Conservation (phyloP, 768 basidiomycete species). For the Leucosporidium creatinivorum region DNA sequence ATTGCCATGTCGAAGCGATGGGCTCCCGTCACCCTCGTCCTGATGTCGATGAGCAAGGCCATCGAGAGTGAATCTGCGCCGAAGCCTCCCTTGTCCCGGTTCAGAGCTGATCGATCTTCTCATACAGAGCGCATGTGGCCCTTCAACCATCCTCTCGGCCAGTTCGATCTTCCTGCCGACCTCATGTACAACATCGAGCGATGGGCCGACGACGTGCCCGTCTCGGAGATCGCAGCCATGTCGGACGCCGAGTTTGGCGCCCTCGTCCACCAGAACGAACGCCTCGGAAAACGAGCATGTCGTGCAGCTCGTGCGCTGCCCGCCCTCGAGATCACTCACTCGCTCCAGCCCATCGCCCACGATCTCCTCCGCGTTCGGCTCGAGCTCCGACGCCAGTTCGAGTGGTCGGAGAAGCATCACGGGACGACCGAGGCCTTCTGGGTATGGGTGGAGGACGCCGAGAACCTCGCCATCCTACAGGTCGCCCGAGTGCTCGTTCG, state of each 20-base stretch:
- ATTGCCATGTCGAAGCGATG: slow-evolving; percentile 88
- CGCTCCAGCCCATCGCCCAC: slow-evolving; percentile 69
- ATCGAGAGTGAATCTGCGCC: slow-evolving; percentile 34
- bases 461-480: slow-evolving; percentile 74
- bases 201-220: slow-evolving; percentile 73
- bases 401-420: slow-evolving; percentile 71
- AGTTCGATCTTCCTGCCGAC: slow-evolving; percentile 69
- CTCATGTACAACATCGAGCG: slow-evolving; percentile 67
- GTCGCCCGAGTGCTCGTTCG: slow-evolving; percentile 65
- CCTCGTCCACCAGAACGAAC: slow-evolving; percentile 75
- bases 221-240: slow-evolving; percentile 62
- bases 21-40: slow-evolving; percentile 68
- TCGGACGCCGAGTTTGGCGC: slow-evolving; percentile 64
- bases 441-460: slow-evolving; percentile 87
- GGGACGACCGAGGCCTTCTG: slow-evolving; percentile 78
- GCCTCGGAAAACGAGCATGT: slow-evolving; percentile 69
- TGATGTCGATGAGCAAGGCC: slow-evolving; percentile 79
- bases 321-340: slow-evolving; percentile 56
- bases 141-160: slow-evolving; percentile 77
- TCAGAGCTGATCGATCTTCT: slow-evolving; percentile 55
- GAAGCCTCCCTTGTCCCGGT: neutral
- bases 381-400: slow-evolving; percentile 59
- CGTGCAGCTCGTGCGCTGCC: slow-evolving; percentile 82
- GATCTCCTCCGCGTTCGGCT: slow-evolving; percentile 74
- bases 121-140: slow-evolving; percentile 76